Evolutionary conservation across 2,329 filamentous ascomycete species (phyloP), one percentile per base, ranked within the genome.

Genomic region (Scolecobasidium constrictum): DNA sequence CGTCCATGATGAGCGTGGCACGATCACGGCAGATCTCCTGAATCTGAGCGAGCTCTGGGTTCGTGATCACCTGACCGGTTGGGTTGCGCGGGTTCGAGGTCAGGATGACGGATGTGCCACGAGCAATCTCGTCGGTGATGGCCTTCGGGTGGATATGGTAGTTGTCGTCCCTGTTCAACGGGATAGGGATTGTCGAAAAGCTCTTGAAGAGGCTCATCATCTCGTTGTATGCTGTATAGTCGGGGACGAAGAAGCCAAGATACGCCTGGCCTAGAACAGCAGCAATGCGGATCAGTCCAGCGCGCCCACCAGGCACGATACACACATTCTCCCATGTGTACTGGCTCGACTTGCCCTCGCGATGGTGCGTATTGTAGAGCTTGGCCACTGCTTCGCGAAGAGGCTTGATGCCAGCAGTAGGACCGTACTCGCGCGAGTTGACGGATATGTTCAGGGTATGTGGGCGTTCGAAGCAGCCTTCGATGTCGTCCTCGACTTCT

Each of bases 291-390:
- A 95, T 95, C 64, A 96, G 69, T 38, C 90, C 90, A 23, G 90
- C 90, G 54, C 90, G 78, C 31, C 90, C 90, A 61, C 88, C 88
- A 36, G 90, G 90, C 3, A 96, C 90, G 59, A 96, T 94, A 60
- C 85, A 88, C 15, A 95, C 90, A 61, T 96, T 96, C 70, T 96
- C 90, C 83, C 86, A 95, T 4, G 85, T 93, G 62, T 96, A 96
- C 65, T 93, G 73, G 63, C 83, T 90, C 9, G 78, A 73, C 68
- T 92, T 93, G 56, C 83, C 86, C 66, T 90, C 68, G 50, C 90
- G 80, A 56, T 95, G 90, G 62, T 90, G 84, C 61, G 82, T 83
- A 57, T 96, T 96, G 74, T 96, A 96, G 48, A 96, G 74, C 46
- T 80, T 78, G 45, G 90, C 90, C 35, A 96, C 87, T 15, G 90